Evolutionary conservation across 768 basidiomycete species (phyloP), one percentile per base, ranked within the genome.

Genomic region (Cytidiella melzeri): DNA sequence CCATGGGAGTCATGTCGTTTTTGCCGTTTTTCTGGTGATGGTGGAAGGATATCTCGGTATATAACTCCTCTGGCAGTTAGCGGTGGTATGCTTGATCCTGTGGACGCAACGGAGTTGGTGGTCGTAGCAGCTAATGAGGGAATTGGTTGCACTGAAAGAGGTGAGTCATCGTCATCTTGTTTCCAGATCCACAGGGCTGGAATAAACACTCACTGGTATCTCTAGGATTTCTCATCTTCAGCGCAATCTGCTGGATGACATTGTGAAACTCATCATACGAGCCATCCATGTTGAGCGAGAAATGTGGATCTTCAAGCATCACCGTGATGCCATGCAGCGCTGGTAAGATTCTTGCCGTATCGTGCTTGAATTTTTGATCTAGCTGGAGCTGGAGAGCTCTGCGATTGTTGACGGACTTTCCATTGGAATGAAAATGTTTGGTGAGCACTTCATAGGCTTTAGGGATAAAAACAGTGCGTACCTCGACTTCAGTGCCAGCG

Each of bases 331-430:
- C n/a, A 39, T 55, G 41, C 3, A 55, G 43, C 7, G 41, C 13
- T 2, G 54, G 51, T 4, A 55, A 34, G 10, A 47, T 36, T 21
- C 28, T 34, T 28, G 10, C 2, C 3, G 47, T 38, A 18, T 46
- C 43, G 34, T 51, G 34, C 3, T 47, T 3, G 30, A 51, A 15
- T 15, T 43, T 51, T 24, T 55, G 51, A 11, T 43, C 40, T 18
- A 47, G 19, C 41, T 55, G 54, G 2, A 30, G 25, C n/a, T 18
- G n/a, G 11, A 54, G 26, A 2, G 44, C 53, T 19, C 13, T 25
- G 23, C 9, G 42, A 36, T 20, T 43, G 4, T 47, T 7, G 15
- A n/a, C n/a, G n/a, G n/a, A n/a, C n/a, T n/a, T n/a, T n/a, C n/a
- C n/a, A n/a, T n/a, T n/a, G n/a, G n/a, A n/a, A n/a, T n/a, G n/a